Conservation (phyloP, 2,329 filamentous ascomycete genomes). For the Neonectria coccinea region DNA sequence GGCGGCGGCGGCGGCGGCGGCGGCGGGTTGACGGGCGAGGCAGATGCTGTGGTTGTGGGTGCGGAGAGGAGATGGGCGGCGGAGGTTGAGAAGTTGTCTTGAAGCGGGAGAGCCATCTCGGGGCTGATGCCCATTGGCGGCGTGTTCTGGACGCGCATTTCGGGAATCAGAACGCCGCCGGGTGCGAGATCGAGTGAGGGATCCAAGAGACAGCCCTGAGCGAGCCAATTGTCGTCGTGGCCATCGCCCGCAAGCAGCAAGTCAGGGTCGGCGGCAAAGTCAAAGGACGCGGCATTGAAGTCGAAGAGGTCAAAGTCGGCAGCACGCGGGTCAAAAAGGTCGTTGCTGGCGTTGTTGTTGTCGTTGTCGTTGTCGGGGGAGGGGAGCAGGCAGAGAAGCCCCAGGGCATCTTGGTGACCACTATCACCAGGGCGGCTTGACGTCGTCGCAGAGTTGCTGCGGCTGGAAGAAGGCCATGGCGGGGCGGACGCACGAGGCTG, state of each 20-base stretch:
- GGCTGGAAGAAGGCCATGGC: constrained; percentile 39
- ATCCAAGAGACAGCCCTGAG: constrained; percentile 20
- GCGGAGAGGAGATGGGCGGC: constrained; percentile 10
- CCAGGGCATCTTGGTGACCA: constrained; percentile 30
- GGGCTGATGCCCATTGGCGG: constrained; percentile 29
- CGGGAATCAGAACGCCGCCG: constrained; percentile 30
- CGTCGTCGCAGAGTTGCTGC: constrained; percentile 28
- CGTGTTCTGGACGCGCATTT: constrained; percentile 26
- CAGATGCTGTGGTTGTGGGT: constrained; percentile 18
- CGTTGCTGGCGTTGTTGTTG: not conserved
- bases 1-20: constrained; percentile 19
- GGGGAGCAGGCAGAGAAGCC: constrained; percentile 31
- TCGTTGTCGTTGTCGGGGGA: constrained; percentile 13
- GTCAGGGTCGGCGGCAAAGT: constrained; percentile 15
- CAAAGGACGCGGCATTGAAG: constrained; percentile 7
- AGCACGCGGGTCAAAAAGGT: not conserved
- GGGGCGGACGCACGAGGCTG: constrained; percentile 25
- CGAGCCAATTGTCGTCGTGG: constrained; percentile 15
- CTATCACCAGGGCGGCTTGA: constrained; percentile 30
- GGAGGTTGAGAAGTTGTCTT: constrained; percentile 32
- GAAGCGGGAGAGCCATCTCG: constrained; percentile 4
- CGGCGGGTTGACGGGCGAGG: constrained; percentile 34
- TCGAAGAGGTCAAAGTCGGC: constrained; percentile 29
- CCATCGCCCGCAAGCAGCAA: constrained; percentile 27
- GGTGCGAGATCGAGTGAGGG: constrained; percentile 18